Evolutionary conservation across 116 monocot species (phyloP), one percentile per base, ranked within the genome.

Genomic region (Trichopus zeylanicus): DNA sequence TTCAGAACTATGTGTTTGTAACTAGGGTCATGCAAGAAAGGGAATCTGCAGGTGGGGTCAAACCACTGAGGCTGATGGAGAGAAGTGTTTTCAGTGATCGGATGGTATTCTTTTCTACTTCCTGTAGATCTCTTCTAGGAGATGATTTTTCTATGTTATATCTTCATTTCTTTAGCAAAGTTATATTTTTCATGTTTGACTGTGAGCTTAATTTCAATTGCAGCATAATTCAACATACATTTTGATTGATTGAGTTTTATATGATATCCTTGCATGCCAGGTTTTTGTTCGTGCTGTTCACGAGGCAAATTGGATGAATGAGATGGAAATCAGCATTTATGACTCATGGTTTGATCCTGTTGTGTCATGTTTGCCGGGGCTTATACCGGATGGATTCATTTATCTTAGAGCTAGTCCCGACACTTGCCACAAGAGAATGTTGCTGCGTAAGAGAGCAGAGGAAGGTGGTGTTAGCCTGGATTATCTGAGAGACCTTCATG

Each of bases 331-430:
- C 53, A 83, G 87, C 72, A 92, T 92, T 21, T 92, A 92, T 62
- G 87, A 92, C 38, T 92, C 91, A 0, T 92, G 91, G 91, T 92
- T 92, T 78, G 91, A 92, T 68, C 91, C 91, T 22, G 87, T 92
- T 48, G 83, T 92, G 23, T 92, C 91, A 28, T 72, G 58, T 20
- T 42, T 92, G n/a, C 91, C 91, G 9, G 91, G 87, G 3, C 80
- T 92, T 24, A 65, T 92, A 21, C 91, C 91, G 61, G 91, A 92
- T 73, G 91, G 81, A 12, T 92, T 92, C 62, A 92, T 92, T 21
- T 92, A 92, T 60, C 76, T 92, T 42, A 83, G 87, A 62, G 91
- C 91, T 63, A 86, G 75, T 66, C 91, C 91, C 62, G 91, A 92
- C 62, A 92, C 87, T 21, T 92, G 91, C 53, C 83, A 83, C 63